Percentiles rank a stretch among this genome's conserved stretches.
Conservation (phyloP, 805 yeast species). For the Lipomyces sp. region DNA sequence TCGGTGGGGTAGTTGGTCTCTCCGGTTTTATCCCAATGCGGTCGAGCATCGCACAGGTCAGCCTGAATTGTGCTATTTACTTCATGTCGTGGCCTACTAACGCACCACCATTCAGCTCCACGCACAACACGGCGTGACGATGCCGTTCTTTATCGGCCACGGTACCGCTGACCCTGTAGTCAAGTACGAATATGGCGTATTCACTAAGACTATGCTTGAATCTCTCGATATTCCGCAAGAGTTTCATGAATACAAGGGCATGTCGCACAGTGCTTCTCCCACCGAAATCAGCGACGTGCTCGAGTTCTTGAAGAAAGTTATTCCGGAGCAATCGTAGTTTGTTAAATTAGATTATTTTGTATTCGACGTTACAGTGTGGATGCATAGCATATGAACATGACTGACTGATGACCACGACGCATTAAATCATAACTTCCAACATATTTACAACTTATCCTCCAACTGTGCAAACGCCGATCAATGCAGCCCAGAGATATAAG, state of each 20-base stretch:
- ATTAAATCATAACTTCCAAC: neutral
- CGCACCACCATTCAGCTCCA: slow-evolving; percentile 11
- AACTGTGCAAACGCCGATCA: neutral
- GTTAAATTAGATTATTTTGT: neutral
- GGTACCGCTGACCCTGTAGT: slow-evolving; percentile 77
- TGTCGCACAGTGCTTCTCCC: slow-evolving; percentile 65
- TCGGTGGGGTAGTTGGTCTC: slow-evolving; percentile 74
- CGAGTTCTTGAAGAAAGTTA: slow-evolving; percentile 43
- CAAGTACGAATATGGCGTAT: slow-evolving; percentile 41
- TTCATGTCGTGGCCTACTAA: neutral
- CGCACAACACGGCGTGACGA: slow-evolving; percentile 48
- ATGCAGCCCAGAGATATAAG: neutral
- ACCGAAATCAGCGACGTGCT: slow-evolving; percentile 61
- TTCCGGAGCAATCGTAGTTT: slow-evolving; percentile 24
- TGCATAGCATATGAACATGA: too few species aligned
- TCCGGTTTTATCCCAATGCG: slow-evolving; percentile 64
- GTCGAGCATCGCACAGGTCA: slow-evolving; percentile 28
- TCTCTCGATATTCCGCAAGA: slow-evolving; percentile 48
- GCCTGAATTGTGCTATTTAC: too few species aligned
- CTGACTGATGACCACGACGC: neutral
- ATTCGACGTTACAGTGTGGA: too few species aligned
- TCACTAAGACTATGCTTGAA: slow-evolving; percentile 47
- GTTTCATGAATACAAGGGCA: slow-evolving; percentile 55
- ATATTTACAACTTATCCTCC: neutral
- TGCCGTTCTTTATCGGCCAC: slow-evolving; percentile 86